These are phyloP conservation scores for Musa schizocarpa DNA, from an alignment of 176 grass and related monocot genomes.

Conservation along the genomic window DNA sequence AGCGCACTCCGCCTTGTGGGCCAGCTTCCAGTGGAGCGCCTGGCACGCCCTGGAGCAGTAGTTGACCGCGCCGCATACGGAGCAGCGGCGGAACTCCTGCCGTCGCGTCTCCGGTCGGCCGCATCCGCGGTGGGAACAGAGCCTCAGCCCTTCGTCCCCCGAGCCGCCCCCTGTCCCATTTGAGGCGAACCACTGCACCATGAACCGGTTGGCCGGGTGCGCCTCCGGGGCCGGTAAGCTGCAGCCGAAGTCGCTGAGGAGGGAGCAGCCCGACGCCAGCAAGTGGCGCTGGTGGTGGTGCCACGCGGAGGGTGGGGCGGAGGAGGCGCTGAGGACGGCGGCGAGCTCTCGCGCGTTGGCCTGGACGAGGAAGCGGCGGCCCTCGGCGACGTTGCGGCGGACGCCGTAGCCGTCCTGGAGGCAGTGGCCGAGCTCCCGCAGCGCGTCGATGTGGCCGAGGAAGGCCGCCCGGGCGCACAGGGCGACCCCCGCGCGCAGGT, in stretches of 20 bases:
- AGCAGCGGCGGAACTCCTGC: conserved; percentile 63
- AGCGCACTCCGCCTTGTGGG: conserved; percentile 33
- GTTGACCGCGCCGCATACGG: conserved; percentile 37
- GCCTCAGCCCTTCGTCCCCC: not conserved
- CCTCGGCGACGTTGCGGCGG: conserved; percentile 32
- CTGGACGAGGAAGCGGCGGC: conserved; percentile 45
- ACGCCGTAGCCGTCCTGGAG: conserved; percentile 63
- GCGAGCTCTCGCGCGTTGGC: conserved; percentile 36
- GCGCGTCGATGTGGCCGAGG: conserved; percentile 53
- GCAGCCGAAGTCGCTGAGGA: conserved; percentile 23
- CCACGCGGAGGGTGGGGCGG: not conserved
- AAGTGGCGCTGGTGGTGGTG: not conserved
- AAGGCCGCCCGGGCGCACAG: conserved; percentile 52
- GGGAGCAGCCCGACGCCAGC: conserved; percentile 4
- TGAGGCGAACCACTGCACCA: conserved; percentile 50
- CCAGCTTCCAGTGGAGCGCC: conserved; percentile 59
- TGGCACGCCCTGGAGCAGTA: conserved; percentile 78
- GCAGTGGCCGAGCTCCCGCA: conserved; percentile 69
- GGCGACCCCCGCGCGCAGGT: conserved; percentile 39
- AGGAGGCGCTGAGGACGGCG: not conserved
- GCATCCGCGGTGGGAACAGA: conserved; percentile 50
- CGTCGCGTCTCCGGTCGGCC: conserved; percentile 50
- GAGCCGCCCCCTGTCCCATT: too few species aligned
- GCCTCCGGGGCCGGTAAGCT: not conserved
- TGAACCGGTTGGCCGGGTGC: conserved; percentile 45